These are phyloP conservation scores for Prunus davidiana DNA, from an alignment of 306 rosid genomes.

Conservation along the genomic window DNA sequence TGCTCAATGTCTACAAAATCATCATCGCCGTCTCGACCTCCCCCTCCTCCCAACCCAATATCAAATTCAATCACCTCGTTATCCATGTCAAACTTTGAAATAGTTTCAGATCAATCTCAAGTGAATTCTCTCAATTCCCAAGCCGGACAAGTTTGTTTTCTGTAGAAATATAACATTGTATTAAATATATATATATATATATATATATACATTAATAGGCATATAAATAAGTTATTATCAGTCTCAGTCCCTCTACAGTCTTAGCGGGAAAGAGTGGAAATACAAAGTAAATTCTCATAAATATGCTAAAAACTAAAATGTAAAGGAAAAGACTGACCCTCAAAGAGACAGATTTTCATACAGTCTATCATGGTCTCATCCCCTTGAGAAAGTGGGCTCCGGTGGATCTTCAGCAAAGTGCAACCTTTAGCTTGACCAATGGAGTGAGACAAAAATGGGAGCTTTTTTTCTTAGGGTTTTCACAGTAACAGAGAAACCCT, in stretches of 20 bases:
- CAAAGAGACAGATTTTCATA: background rate
- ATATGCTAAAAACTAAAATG: background rate
- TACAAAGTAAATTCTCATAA: background rate
- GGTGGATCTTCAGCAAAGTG: conserved; percentile 17
- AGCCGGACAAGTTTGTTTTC: conserved; percentile 1
- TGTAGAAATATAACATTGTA: background rate
- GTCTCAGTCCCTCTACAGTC: background rate
- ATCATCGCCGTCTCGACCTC: conserved; percentile 59
- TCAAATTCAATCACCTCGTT: conserved; percentile 83
- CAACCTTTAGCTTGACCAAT: conserved; percentile 15
- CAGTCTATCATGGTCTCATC: background rate
- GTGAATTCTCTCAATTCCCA: conserved; percentile 2
- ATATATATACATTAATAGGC: background rate
- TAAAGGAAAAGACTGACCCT: conserved; percentile 18
- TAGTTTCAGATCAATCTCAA: conserved; percentile 8
- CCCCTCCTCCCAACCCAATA: conserved; percentile 82
- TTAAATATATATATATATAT: background rate
- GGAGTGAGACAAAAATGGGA: background rate
- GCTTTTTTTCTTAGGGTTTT: conserved; percentile 21
- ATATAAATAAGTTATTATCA: background rate
- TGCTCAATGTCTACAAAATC: conserved; percentile 62
- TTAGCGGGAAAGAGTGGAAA: conserved; percentile 11
- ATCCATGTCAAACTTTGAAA: conserved; percentile 46
- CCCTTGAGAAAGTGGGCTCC: background rate
- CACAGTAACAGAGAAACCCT: conserved; percentile 26